These are phyloP conservation scores for Colletotrichum theobromicola DNA, from an alignment of 2,329 filamentous ascomycete species.

Conservation along the genomic window DNA sequence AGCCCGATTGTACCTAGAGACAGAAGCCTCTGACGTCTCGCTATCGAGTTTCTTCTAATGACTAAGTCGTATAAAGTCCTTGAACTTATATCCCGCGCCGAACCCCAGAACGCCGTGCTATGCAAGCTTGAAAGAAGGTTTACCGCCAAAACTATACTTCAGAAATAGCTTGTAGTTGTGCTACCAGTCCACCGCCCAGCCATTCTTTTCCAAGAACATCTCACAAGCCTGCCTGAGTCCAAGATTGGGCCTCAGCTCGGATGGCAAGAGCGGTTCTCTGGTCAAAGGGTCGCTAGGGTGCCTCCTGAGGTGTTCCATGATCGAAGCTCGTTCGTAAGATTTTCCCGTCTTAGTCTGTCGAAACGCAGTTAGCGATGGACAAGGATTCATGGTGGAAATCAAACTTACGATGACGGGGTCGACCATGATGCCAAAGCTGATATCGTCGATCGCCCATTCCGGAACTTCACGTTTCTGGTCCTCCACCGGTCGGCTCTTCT, in stretches of 20 bases:
- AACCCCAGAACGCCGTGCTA: conserved; percentile 12
- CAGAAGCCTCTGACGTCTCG: background rate
- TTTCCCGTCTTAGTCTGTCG: conserved; percentile 80
- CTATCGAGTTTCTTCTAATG: background rate
- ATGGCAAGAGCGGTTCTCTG: conserved; percentile 70
- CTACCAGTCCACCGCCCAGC: conserved; percentile 92
- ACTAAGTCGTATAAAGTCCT: background rate
- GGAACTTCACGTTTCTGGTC: conserved; percentile 66
- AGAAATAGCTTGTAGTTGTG: background rate
- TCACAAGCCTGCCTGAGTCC: conserved; percentile 82
- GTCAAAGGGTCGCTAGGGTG: conserved; percentile 83
- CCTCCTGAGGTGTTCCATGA: conserved; percentile 84
- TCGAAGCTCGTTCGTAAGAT: conserved; percentile 85
- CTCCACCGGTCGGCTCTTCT: conserved; percentile 48
- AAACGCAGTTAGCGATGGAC: conserved; percentile 12
- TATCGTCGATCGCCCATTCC: conserved; percentile 79
- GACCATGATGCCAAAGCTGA: conserved; percentile 75
- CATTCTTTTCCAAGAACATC: conserved; percentile 85
- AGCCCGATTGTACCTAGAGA: background rate
- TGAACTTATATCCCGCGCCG: background rate
- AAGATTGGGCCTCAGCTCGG: conserved; percentile 82
- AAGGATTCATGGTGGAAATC: background rate
- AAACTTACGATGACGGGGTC: conserved; percentile 66
- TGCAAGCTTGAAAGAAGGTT: background rate
- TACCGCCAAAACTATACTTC: background rate